A percentile compares a stretch with the other conserved stretches of the same genome.
phyloP scores from a whole-genome alignment of 1,284 basidiomycete species.

The Ganoderma multipileum region DNA sequence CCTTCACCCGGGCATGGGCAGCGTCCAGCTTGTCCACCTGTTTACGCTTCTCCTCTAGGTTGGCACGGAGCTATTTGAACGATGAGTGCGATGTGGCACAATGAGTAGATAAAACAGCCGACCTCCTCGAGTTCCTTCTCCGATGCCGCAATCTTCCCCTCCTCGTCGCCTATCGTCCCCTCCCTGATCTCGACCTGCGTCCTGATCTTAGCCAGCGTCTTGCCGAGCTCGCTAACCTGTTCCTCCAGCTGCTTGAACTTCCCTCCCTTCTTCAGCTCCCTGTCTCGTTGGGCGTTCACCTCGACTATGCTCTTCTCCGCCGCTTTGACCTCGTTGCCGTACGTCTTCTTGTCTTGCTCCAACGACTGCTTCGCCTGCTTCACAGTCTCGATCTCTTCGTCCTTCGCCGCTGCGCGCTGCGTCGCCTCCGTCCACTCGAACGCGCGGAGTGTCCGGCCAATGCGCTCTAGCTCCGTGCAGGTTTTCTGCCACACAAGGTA shows the following conservation, averaged over 20 bases:
- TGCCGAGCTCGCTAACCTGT: constrained; percentile 80
- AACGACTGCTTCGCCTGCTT: constrained; percentile 51
- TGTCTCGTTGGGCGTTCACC: constrained; percentile 69
- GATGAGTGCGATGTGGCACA: neutral
- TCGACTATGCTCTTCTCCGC: constrained; percentile 65
- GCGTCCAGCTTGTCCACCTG: constrained; percentile 68
- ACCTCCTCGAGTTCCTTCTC: constrained; percentile 70
- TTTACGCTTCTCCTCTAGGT: constrained; percentile 61
- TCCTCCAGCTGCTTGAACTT: constrained; percentile 82
- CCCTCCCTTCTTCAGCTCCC: constrained; percentile 75
- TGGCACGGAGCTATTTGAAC: constrained; percentile 56
- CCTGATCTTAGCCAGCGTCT: constrained; percentile 85
- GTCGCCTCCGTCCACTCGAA: constrained; percentile 84
- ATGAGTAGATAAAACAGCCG: constrained; percentile 25
- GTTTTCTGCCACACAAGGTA: constrained; percentile 94
- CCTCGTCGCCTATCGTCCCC: constrained; percentile 83
- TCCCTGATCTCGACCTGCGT: constrained; percentile 90
- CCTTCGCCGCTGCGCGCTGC: constrained; percentile 53
- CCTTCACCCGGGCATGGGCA: constrained; percentile 75
- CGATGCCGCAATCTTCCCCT: constrained; percentile 63
- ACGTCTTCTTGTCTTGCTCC: constrained; percentile 58
- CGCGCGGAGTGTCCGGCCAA: constrained; percentile 85
- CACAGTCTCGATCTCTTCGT: constrained; percentile 61
- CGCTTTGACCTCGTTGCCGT: constrained; percentile 52
- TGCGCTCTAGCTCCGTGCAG: constrained; percentile 88